These are phyloP conservation scores for Erythrophleum fordii DNA, from an alignment of 306 rosid species.

Conservation along the genomic window DNA sequence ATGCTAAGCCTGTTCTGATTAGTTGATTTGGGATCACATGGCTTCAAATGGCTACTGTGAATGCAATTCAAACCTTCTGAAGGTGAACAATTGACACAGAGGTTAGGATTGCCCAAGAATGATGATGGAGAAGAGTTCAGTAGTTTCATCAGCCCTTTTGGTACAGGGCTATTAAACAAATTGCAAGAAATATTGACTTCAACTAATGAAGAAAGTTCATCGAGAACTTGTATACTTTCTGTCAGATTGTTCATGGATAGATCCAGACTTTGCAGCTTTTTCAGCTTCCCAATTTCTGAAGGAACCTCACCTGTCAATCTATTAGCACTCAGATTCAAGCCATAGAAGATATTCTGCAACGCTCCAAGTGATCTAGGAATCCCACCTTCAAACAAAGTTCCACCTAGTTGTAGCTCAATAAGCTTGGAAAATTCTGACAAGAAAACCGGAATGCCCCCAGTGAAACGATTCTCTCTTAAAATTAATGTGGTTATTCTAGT, in stretches of 20 bases:
- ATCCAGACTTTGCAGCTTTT: conserved; percentile 36
- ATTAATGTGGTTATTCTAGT: conserved; percentile 40
- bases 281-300: conserved; percentile 41
- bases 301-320: conserved; percentile 64
- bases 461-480: conserved; percentile 54
- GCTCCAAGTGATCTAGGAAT: too few relatives aligned
- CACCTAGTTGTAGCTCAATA: conserved; percentile 61
- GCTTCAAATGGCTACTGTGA: conserved; percentile 35
- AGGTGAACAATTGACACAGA: too few relatives aligned
- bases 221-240: too few relatives aligned
- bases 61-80: conserved; percentile 35
- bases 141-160: too few relatives aligned
- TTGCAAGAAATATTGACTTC: too few relatives aligned
- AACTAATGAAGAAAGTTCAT: conserved; percentile 35
- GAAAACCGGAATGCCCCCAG: conserved; percentile 53
- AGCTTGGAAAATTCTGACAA: conserved; percentile 48
- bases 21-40: conserved; percentile 45
- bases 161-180: too few relatives aligned
- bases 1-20: neutral
- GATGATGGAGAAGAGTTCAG: too few relatives aligned
- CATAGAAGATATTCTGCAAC: too few relatives aligned
- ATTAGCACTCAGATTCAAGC: conserved; percentile 60
- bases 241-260: conserved; percentile 65
- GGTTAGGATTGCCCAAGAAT: too few relatives aligned
- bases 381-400: too few relatives aligned